Percentiles rank a stretch among this genome's conserved stretches.
Evolutionary conservation across 1,139 yeast genomes (phyloP).

Genomic region (Nakaseomyces kungkrabaensis): DNA sequence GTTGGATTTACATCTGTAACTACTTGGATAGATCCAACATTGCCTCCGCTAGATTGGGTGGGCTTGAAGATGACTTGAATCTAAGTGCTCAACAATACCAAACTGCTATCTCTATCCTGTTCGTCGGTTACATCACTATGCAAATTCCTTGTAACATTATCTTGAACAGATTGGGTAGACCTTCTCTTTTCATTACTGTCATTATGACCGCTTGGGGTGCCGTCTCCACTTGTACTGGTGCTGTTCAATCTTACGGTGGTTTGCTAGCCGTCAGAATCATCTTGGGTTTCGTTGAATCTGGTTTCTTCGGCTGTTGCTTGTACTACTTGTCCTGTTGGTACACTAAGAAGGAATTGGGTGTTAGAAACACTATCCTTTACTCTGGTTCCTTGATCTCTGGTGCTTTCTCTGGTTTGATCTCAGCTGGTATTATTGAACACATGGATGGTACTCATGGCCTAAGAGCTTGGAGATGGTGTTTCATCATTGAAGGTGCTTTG

Average conservation of each 20-base stretch:
- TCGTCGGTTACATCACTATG: constrained; percentile 52
- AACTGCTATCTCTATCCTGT: constrained; percentile 46
- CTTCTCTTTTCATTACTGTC: constrained; percentile 41
- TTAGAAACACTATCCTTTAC: constrained; percentile 49
- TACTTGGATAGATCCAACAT: constrained; percentile 53
- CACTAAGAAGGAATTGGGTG: constrained; percentile 38
- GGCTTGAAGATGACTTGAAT: constrained; percentile 44
- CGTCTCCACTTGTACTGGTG: constrained; percentile 38
- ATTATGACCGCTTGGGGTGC: constrained; percentile 50
- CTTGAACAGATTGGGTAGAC: constrained; percentile 39
- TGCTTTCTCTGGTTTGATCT: constrained; percentile 50
- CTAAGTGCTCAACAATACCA: constrained; percentile 44
- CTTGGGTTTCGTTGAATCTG: constrained; percentile 42
- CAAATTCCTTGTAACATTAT: constrained; percentile 48
- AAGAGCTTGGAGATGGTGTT: constrained; percentile 52
- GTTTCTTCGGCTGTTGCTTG: constrained; percentile 43
- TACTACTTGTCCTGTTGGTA: constrained; percentile 45
- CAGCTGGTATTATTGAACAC: constrained; percentile 37
- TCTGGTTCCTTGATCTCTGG: constrained; percentile 51
- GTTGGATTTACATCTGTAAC: constrained; percentile 47
- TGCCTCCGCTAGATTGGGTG: constrained; percentile 51
- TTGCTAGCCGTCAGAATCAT: constrained; percentile 33
- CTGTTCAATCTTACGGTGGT: constrained; percentile 33
- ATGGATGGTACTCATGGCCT: constrained; percentile 33
- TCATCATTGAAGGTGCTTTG: constrained; percentile 48